Base-by-base conservation (phyloP, 306 rosid species). In the Lithocarpus polystachyus region DNA sequence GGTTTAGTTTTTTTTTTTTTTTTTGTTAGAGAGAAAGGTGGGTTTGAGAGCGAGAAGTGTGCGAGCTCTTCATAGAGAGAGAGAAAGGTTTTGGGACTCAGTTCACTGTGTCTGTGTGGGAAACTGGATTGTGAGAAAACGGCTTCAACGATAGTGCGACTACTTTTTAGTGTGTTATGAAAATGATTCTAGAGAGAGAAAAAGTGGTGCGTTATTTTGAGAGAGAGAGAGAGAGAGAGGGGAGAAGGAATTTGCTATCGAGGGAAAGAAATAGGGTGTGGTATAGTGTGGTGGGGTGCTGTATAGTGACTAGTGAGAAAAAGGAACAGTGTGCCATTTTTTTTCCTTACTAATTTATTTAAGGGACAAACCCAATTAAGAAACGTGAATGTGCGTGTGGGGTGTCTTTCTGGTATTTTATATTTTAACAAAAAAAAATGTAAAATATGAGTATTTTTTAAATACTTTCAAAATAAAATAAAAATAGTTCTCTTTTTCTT, bases 171-270 rank as follows among this genome's bases (percentile, higher is more conserved):
- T 52, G 79, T 40, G 3, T 8, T 8, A 81, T 80, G 81, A 70
- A 86, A 75, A 82, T 84, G 85, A 79, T 77, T 73, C 5, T n/a
- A 62, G 62, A 69, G 78, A 67, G 84, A 75, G 84, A 79, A 18
- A 85, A 68, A 69, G 75, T 15, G 4, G 43, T 61, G 12, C 9
- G 45, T 4, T 65, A 1, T 18, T 28, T 62, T 62, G 12, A 31
- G 23, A 31, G 20, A 26, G 55, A 7, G 26, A 10, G 71, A 29
- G 56, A 35, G 28, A 80, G 51, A 5, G 19, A 22, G 26, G 0
- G 19, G 52, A 5, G 14, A 22, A 12, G 0, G 35, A 62, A 28
- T 26, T 37, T 6, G 45, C 31, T 1, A 18, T 10, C 6, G 77
- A 28, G 61, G 15, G 69, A 33, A 31, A 13, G 79, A 15, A 15